Evolutionary conservation across 2,329 filamentous ascomycete species (phyloP).

Genomic region (Coniella vitis): DNA sequence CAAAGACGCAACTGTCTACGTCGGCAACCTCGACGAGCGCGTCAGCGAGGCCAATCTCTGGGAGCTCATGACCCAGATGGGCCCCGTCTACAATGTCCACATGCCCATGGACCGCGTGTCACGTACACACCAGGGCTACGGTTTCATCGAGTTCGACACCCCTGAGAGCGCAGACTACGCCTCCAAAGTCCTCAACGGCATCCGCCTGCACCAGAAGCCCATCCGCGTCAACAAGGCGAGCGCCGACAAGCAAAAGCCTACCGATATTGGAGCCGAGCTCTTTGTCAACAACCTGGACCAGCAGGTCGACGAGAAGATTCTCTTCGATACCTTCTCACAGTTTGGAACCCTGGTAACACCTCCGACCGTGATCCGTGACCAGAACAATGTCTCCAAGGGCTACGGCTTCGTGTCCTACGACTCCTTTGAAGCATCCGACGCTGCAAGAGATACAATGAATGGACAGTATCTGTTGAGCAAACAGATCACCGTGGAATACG

Average conservation of each 20-base stretch:
- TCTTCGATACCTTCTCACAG: slow-evolving; percentile 89
- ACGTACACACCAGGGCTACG: slow-evolving; percentile 93
- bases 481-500: slow-evolving; percentile 93
- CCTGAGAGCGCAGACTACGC: slow-evolving; percentile 96
- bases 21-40: slow-evolving; percentile 97
- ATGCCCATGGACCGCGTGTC: slow-evolving; percentile 97
- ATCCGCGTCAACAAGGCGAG: slow-evolving; percentile 90
- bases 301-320: slow-evolving; percentile 89
- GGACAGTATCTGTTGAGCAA: slow-evolving; percentile 97
- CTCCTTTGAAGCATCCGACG: slow-evolving; percentile 89
- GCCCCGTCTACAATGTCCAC: slow-evolving; percentile 95
- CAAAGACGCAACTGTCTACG: slow-evolving; percentile 96
- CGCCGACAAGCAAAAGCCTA: slow-evolving; percentile 88
- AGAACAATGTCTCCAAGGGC: slow-evolving; percentile 81
- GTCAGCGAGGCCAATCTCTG: slow-evolving; percentile 85
- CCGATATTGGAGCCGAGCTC: slow-evolving; percentile 92
- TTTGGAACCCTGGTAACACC: slow-evolving; percentile 80
- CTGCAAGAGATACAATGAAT: slow-evolving; percentile 87
- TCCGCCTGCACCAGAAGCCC: slow-evolving; percentile 87
- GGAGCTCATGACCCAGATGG: slow-evolving; percentile 97
- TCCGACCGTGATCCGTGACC: slow-evolving; percentile 89
- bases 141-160: slow-evolving; percentile 96
- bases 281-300: slow-evolving; percentile 94
- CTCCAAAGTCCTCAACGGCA: slow-evolving; percentile 91
- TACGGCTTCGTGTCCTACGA: slow-evolving; percentile 94